These are phyloP conservation scores for Apiotrichum laibachii DNA, from an alignment of 1,284 basidiomycete species.

Conservation along the genomic window DNA sequence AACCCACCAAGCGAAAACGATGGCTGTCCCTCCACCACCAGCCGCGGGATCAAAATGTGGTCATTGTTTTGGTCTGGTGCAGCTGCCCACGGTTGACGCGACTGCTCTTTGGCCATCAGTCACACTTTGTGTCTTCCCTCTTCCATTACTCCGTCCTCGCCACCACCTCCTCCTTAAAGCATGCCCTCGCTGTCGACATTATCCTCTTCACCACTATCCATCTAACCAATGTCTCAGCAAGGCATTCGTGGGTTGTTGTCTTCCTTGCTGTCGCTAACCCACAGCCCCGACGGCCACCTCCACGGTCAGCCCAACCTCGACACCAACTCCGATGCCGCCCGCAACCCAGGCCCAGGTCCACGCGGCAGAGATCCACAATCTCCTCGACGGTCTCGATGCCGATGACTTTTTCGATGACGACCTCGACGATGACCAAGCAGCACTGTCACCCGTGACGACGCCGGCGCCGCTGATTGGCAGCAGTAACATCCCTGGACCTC, in stretches of 20 bases:
- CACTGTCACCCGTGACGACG: conserved; percentile 1
- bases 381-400: conserved; percentile 35
- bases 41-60: background rate
- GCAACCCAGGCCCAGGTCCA: background rate
- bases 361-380: conserved; percentile 24
- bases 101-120: background rate
- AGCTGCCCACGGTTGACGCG: background rate
- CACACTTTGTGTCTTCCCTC: background rate
- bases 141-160: background rate
- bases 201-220: background rate
- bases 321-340: background rate
- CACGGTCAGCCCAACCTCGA: background rate
- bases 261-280: background rate
- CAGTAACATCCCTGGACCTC: background rate
- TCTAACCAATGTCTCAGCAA: background rate
- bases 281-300: background rate
- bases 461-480: background rate
- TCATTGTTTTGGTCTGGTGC: background rate
- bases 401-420: conserved; percentile 37
- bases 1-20: background rate
- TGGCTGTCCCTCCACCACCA: background rate
- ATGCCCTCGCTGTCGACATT: background rate
- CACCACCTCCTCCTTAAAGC: background rate
- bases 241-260: background rate
- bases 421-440: conserved; percentile 11